phyloP scores from a whole-genome alignment of 2,329 filamentous ascomycete genomes.

The Colletotrichum filicis region DNA sequence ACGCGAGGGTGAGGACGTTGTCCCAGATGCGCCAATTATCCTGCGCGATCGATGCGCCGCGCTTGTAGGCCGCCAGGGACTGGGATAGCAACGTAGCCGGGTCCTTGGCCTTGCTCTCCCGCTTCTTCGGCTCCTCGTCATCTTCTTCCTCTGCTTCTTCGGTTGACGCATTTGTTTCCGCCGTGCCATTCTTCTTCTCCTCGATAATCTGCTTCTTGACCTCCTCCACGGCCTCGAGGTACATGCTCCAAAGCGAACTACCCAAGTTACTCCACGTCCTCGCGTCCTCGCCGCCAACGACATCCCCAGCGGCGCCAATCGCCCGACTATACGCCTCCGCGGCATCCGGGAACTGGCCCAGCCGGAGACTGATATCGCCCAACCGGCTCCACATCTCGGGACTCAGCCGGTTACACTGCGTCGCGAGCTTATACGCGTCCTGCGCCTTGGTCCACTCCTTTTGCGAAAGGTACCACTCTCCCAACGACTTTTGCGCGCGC shows the following conservation, averaged over 20 bases:
- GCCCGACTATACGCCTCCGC: constrained; percentile 85
- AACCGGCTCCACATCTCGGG: constrained; percentile 89
- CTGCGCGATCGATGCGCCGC: constrained; percentile 83
- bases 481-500: constrained; percentile 87
- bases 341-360: constrained; percentile 81
- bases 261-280: constrained; percentile 96
- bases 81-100: constrained; percentile 75
- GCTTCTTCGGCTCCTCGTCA: constrained; percentile 1
- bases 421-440: constrained; percentile 81
- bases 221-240: constrained; percentile 61
- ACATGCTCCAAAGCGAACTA: constrained; percentile 80
- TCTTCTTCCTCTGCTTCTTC: constrained; percentile 36
- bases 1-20: constrained; percentile 89
- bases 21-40: constrained; percentile 96
- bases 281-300: constrained; percentile 85
- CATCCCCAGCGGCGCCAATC: constrained; percentile 70
- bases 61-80: constrained; percentile 86
- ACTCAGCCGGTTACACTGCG: constrained; percentile 83
- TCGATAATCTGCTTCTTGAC: constrained; percentile 38
- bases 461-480: constrained; percentile 77
- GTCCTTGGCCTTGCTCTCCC: constrained; percentile 48
- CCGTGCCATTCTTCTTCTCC: constrained; percentile 10
- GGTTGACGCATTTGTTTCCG: constrained; percentile 35
- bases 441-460: constrained; percentile 77
- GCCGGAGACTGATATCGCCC: constrained; percentile 86